phyloP scores from a whole-genome alignment of 257 asterid species.

The Lavandula angustifolia region DNA sequence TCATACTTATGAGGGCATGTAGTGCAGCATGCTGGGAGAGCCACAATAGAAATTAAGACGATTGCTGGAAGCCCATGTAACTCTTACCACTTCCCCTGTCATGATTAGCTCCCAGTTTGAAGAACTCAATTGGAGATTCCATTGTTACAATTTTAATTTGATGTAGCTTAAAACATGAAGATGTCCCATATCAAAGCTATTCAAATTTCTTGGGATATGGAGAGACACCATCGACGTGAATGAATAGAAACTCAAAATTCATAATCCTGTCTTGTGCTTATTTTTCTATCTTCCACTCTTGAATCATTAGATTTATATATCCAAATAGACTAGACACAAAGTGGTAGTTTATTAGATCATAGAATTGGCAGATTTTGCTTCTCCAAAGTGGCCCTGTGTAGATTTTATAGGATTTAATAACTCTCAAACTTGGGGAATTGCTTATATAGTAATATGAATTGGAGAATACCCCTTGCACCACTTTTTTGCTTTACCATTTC shows the following conservation, averaged over 20 bases:
- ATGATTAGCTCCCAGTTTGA: conserved; percentile 6
- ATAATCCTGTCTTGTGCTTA: conserved; percentile 11
- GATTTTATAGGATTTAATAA: background rate
- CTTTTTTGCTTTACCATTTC: background rate
- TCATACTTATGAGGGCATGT: no score
- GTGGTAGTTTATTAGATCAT: background rate
- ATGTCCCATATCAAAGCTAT: conserved; percentile 12
- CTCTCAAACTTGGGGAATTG: background rate
- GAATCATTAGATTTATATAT: background rate
- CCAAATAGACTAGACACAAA: background rate
- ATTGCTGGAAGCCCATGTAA: no score
- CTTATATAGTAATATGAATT: conserved; percentile 11
- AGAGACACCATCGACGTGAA: conserved; percentile 8
- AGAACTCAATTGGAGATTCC: conserved; percentile 14
- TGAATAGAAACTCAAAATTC: conserved; percentile 4
- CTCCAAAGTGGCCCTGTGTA: conserved; percentile 9
- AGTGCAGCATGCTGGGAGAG: no score
- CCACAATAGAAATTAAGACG: no score
- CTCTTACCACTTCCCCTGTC: conserved; percentile 2
- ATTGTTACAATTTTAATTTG: background rate
- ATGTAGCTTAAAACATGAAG: background rate
- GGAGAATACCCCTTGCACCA: background rate
- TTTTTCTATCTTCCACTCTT: background rate
- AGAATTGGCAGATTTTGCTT: conserved; percentile 6
- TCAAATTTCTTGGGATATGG: conserved; percentile 12